These are phyloP conservation scores for Amniculicola lignicola DNA, from an alignment of 495 filamentous ascomycete genomes.

Conservation along the genomic window DNA sequence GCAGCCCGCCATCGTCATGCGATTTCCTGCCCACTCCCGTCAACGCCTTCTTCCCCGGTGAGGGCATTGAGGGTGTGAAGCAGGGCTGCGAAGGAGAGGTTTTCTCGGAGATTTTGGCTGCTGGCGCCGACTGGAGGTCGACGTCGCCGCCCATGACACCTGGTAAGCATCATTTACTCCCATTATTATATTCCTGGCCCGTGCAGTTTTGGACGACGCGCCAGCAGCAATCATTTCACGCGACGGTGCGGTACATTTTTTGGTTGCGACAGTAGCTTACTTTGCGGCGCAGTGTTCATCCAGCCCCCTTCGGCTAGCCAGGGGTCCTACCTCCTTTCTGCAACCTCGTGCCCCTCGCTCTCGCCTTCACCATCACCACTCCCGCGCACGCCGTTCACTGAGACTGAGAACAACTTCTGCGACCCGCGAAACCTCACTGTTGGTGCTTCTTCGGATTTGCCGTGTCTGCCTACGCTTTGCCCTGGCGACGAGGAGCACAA, in stretches of 20 bases:
- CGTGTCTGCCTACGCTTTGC: slow-evolving; percentile 65
- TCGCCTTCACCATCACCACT: slow-evolving; percentile 78
- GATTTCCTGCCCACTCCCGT: slow-evolving; percentile 78
- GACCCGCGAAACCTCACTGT: slow-evolving; percentile 91
- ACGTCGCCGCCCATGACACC: slow-evolving; percentile 87
- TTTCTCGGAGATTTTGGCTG: slow-evolving; percentile 70
- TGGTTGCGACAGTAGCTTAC: slow-evolving; percentile 8
- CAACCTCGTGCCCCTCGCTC: slow-evolving; percentile 78
- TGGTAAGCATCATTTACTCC: slow-evolving; percentile 61
- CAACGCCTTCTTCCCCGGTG: slow-evolving; percentile 70
- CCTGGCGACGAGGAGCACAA: slow-evolving; percentile 73
- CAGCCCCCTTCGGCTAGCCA: slow-evolving; percentile 59
- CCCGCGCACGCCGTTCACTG: slow-evolving; percentile 64
- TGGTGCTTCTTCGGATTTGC: slow-evolving; percentile 61
- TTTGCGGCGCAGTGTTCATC: slow-evolving; percentile 68
- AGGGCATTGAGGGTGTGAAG: slow-evolving; percentile 76
- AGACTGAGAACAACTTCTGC: slow-evolving; percentile 79
- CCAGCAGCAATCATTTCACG: neutral
- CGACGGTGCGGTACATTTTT: neutral
- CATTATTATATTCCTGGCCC: slow-evolving; percentile 5
- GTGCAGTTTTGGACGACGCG: neutral
- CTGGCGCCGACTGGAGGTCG: slow-evolving; percentile 70
- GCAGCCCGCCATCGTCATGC: slow-evolving; percentile 77
- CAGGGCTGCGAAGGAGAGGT: slow-evolving; percentile 73
- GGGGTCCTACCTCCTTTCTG: slow-evolving; percentile 69